Base-by-base conservation (phyloP, 2,329 filamentous ascomycete genomes). In the Fusarium sp. region DNA sequence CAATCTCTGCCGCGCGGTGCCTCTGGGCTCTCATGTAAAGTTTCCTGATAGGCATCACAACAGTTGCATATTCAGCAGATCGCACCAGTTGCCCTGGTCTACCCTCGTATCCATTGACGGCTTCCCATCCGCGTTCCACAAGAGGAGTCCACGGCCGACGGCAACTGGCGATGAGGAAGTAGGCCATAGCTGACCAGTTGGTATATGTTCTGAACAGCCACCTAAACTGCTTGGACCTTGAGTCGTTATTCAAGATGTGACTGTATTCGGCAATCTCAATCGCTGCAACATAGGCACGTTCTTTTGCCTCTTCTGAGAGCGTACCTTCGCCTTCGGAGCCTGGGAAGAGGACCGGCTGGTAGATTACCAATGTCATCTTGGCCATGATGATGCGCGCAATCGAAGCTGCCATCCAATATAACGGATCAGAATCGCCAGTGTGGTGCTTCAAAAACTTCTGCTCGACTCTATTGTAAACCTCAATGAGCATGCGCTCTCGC, bases 311-410 rank as follows among this genome's bases (percentile, higher is more conserved):
- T 54, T 88, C 85, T 0, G 89, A 87, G 12, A 92, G 83, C 31
- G 84, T 85, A 13, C 84, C 80, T n/a, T 85, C 86, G 11, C 84
- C 80, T n/a, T 85, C 86, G 14, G 86, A 85, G 31, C 89, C 87
- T 38, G 86, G 86, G 56, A 90, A 88, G 36, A 92, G 89, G 75
- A 92, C 86, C 1, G 93, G 92, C 74, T 95, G 91, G 76, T 95
- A 93, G 5, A 94, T 87, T 66, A 94, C 87, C 39, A 96, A 85
- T 83, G 91, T 93, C 84, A 94, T 90, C 81, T 94, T 95, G 52
- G 91, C 90, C 82, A 94, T 88, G 69, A 95, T 90, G 36, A 95
- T 84, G 14, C 92, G 88, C 6, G 89, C 87, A 29, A 93, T 85
- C 33, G 92, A 92, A 7, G 89, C 90, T 12, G 88, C 88, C 31